These are phyloP conservation scores for Dendrobium nobile DNA, from an alignment of 106 monocot species.

Conservation along the genomic window DNA sequence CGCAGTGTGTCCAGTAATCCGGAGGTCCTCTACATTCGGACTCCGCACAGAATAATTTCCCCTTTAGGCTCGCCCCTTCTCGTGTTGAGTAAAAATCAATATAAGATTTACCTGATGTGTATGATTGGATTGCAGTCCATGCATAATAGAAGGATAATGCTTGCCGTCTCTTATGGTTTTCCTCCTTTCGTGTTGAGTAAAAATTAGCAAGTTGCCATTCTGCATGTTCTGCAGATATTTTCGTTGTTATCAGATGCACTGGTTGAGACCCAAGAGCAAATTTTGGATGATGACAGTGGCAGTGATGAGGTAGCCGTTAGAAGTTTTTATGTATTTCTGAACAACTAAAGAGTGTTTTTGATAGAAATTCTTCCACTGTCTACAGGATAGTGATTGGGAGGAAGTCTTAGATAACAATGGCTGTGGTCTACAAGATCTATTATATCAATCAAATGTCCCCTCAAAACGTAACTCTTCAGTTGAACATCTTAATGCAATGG, in stretches of 20 bases:
- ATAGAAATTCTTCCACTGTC: neutral
- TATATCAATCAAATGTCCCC: slow-evolving; percentile 39
- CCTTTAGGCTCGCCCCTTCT: too few relatives aligned
- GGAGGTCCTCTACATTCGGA: too few relatives aligned
- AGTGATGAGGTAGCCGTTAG: slow-evolving; percentile 8
- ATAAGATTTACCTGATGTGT: too few relatives aligned
- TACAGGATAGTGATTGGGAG: slow-evolving; percentile 87
- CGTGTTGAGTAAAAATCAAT: too few relatives aligned
- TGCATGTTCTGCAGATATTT: slow-evolving; percentile 58
- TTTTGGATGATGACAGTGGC: slow-evolving; percentile 42
- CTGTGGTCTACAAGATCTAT: slow-evolving; percentile 25
- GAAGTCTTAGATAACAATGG: slow-evolving; percentile 29
- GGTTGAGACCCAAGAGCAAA: slow-evolving; percentile 80
- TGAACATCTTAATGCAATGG: slow-evolving; percentile 79
- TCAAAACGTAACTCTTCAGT: slow-evolving; percentile 39
- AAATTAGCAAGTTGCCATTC: neutral
- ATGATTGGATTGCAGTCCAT: too few relatives aligned
- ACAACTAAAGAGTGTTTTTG: neutral
- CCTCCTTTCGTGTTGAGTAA: too few relatives aligned
- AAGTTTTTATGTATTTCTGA: neutral
- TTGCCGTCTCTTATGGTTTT: neutral
- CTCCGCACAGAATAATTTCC: too few relatives aligned
- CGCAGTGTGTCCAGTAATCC: too few relatives aligned
- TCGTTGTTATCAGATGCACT: slow-evolving; percentile 60
- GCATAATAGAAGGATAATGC: neutral